Base-by-base conservation (phyloP, 78 protist species). In the Guillardia theta region DNA sequence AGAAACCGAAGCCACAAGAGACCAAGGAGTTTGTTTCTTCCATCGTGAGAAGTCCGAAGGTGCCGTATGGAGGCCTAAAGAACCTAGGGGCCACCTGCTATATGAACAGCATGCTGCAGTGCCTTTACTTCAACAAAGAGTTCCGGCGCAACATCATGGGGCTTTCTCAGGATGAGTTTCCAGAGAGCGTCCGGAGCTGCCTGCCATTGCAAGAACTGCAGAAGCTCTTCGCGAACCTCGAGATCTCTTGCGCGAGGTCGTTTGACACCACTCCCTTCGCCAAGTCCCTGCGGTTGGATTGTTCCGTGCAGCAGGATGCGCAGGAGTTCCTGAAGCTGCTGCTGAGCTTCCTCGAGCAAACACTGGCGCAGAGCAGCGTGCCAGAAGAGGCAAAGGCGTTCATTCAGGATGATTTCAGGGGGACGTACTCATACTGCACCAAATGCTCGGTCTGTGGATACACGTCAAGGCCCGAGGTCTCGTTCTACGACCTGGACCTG, bases 81-180 rank as follows among this genome's bases (percentile, higher is more conserved):
- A 88, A 88, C 64, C 33, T 88, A 24, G 93, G 93, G 1, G 93
- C 93, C 24, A 88, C 93, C 21, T 88, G 93, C 64, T 88, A 88
- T 41, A 48, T 88, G 93, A 88, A 88, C 62, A 48, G 93, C 93
- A 48, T 88, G n/a, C 9, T 88, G 46, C 93, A 88, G 64, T 88
- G 93, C 22, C 64, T 88, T 39, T 88, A 48, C 90, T 44, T 80
- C 53, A 80, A 39, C 48, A 0, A 10, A 0, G 6, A 27, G 22
- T 80, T 80, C 90, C 46, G 90, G 12, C 39, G 37, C 1, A 48
- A 48, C 36, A 33, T 80, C 48, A 24, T 80, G 36, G 12, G 6
- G 83, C 83, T 70, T 6, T 36, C 45, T 22, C 46, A 24, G 1
- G 41, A 33, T 6, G 41, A 6, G 6, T 12, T 33, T 24, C 41